A percentile compares a stretch with the other conserved stretches of the same genome.
These are phyloP conservation scores for Fonsecaea multimorphosa DNA, from an alignment of 2,329 filamentous ascomycete species.

Conservation along the genomic window DNA sequence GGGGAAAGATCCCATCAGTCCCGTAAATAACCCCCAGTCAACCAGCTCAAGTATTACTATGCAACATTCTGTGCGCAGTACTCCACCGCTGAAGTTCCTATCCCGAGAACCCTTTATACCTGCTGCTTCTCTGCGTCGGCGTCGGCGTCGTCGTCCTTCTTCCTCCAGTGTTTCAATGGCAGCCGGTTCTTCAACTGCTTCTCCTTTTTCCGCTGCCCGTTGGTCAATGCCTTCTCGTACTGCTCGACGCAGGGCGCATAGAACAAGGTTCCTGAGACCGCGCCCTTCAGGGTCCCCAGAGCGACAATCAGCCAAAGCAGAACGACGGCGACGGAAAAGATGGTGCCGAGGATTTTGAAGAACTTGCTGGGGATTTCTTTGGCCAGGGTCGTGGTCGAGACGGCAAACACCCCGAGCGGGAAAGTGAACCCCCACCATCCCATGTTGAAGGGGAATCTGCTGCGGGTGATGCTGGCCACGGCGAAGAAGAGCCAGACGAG, in stretches of 20 bases:
- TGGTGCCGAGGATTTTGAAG: conserved; percentile 63
- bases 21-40: too few relatives aligned
- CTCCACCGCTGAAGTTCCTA: not conserved
- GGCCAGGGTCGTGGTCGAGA: conserved; percentile 51
- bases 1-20: too few relatives aligned
- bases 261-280: conserved; percentile 57
- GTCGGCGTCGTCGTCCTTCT: not conserved
- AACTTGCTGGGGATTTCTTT: conserved; percentile 61
- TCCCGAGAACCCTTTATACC: not conserved
- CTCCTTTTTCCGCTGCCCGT: not conserved
- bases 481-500: conserved; percentile 51
- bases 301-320: conserved; percentile 63
- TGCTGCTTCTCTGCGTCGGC: conserved; percentile 7
- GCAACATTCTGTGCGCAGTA: not conserved
- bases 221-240: conserved; percentile 21
- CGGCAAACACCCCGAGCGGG: conserved; percentile 62
- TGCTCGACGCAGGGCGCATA: conserved; percentile 51
- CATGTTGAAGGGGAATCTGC: conserved; percentile 64
- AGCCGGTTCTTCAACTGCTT: not conserved
- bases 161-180: conserved; percentile 8
- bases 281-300: conserved; percentile 56
- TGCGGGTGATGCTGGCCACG: conserved; percentile 44
- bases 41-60: too few relatives aligned
- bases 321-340: conserved; percentile 59
- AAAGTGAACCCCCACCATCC: conserved; percentile 69